Evolutionary conservation across 2,329 filamentous ascomycete genomes (phyloP), one percentile per base, ranked within the genome.

Genomic region (Fulvia fulva): DNA sequence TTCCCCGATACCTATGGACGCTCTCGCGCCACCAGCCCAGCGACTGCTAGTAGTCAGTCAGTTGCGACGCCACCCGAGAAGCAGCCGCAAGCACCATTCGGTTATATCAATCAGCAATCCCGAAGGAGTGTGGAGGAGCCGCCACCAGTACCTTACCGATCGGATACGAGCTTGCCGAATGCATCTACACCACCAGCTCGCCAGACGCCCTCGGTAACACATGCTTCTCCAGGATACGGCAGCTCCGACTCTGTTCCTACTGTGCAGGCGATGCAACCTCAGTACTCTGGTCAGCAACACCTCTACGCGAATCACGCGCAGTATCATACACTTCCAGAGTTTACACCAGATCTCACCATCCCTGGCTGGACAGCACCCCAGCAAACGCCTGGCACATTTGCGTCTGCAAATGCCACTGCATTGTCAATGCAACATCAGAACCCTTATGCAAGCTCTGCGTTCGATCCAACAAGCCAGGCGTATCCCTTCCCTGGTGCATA

Each of bases 21-120:
- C 25, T 80, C 78, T 26, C 70, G 73, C 50, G 77, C 75, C 5
- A 77, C 77, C 23, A 80, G 78, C 61, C 77, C 78, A 22, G 71
- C 68, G 16, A 73, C 69, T 30, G 64, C 66, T 46, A 68, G 70
- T 61, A 69, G 64, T 41, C 63, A 59, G 49, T 72, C 70, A 8
- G 63, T 73, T 25, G 64, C 70, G 8, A 73, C 71, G 14, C 71
- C 72, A 26, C 67, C 71, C 5, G 70, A 69, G 41, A 62, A 62
- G 21, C 59, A 57, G 25, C 37, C 32, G 7, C 50, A 61, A 5
- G 53, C 67, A 3, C 66, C 67, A 2, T 70, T 70, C 37, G 67
- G 67, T 16, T 70, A 70, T 52, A 59, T 71, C 56, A 61, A 72
- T 19, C 70, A 69, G 44, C 64, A 63, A 14, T 63, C 67, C 21